A percentile compares a stretch with the other conserved stretches of the same genome.
Conservation (phyloP, 2,329 filamentous ascomycete genomes). For the Colletotrichum lentis region DNA sequence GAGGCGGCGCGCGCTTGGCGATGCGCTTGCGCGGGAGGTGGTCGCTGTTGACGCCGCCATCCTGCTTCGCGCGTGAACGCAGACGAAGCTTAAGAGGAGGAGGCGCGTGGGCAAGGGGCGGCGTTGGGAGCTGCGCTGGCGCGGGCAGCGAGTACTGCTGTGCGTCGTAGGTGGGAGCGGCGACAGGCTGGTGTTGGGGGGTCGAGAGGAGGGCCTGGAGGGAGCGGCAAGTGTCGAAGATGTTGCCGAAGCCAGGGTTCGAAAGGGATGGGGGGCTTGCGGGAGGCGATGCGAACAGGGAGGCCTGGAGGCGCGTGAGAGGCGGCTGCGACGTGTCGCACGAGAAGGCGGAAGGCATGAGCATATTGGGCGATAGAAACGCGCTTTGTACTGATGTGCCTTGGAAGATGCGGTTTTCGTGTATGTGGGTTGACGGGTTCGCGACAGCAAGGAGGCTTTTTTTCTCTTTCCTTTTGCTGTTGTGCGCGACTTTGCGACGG, state of each 20-base stretch:
- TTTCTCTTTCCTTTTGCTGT: not conserved
- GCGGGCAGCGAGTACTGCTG: conserved; percentile 48
- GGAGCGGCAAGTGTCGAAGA: conserved; percentile 67
- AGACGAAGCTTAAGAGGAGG: conserved; percentile 64
- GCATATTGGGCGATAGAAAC: conserved; percentile 53
- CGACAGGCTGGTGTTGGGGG: conserved; percentile 43
- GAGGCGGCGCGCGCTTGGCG: conserved; percentile 58
- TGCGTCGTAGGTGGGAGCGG: conserved; percentile 48
- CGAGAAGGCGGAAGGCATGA: conserved; percentile 66
- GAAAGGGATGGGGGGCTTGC: conserved; percentile 61
- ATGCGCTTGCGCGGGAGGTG: conserved; percentile 56
- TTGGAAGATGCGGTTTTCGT: not conserved
- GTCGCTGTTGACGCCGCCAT: conserved; percentile 43
- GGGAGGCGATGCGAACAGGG: conserved; percentile 67
- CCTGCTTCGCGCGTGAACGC: conserved; percentile 54
- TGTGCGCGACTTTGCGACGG: conserved; percentile 36
- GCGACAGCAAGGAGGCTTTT: conserved; percentile 16
- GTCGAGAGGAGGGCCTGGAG: conserved; percentile 66
- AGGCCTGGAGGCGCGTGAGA: conserved; percentile 55
- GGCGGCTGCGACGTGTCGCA: conserved; percentile 63
- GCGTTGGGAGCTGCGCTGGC: conserved; percentile 59
- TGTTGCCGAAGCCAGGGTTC: conserved; percentile 59
- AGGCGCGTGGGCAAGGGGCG: conserved; percentile 62
- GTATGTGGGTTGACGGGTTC: conserved; percentile 14
- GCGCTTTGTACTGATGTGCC: conserved; percentile 4